phyloP scores from a whole-genome alignment of 1,284 basidiomycete species.

The Cronartium ribicola region DNA sequence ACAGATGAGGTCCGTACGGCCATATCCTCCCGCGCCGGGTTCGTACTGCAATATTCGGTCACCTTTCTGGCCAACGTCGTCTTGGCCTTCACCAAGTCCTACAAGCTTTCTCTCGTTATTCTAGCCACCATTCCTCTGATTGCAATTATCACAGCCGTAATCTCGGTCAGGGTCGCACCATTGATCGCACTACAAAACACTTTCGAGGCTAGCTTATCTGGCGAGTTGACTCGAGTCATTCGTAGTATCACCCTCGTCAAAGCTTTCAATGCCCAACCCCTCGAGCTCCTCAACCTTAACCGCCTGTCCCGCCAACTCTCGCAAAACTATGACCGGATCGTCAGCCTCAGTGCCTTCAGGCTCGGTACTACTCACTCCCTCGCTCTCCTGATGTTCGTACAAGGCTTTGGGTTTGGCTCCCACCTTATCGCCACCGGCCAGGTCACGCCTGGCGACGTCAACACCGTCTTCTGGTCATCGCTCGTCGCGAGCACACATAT shows the following conservation, averaged over 20 bases:
- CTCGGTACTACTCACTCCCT: constrained; percentile 69
- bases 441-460: constrained; percentile 69
- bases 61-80: constrained; percentile 73
- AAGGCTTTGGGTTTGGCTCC: constrained; percentile 93
- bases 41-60: constrained; percentile 71
- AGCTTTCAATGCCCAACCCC: constrained; percentile 77
- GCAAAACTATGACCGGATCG: constrained; percentile 56
- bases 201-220: constrained; percentile 66
- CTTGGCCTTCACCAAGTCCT: constrained; percentile 75
- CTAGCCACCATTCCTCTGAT: constrained; percentile 79
- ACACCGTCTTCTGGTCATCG: constrained; percentile 95
- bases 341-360: constrained; percentile 71
- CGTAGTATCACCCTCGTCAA: constrained; percentile 86
- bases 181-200: constrained; percentile 66
- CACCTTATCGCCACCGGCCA: constrained; percentile 73
- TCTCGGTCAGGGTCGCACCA: constrained; percentile 56
- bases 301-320: constrained; percentile 58
- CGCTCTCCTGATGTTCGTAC: constrained; percentile 86
- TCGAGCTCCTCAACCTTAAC: constrained; percentile 60
- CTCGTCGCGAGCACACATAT: constrained; percentile 79
- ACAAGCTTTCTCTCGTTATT: constrained; percentile 81
- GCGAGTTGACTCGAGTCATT: constrained; percentile 72
- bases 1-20: constrained; percentile 88
- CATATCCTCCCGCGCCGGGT: constrained; percentile 70
- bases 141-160: constrained; percentile 54